These are phyloP conservation scores for Teratosphaeria zuluensis DNA, from an alignment of 2,329 filamentous ascomycete genomes.

Conservation along the genomic window DNA sequence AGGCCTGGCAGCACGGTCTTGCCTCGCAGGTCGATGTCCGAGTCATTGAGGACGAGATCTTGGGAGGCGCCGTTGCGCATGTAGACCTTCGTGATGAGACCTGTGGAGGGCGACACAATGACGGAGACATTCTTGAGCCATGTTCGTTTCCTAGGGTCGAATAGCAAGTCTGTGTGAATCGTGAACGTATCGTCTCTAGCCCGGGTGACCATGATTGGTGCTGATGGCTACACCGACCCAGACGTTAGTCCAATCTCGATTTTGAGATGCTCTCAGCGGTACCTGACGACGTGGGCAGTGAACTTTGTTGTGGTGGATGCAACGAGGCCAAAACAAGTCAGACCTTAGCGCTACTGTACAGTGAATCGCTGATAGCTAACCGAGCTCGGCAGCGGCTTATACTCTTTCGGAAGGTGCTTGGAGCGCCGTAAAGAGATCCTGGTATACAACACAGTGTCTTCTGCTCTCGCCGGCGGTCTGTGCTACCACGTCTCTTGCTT, in stretches of 20 bases:
- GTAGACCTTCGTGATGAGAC: conserved; percentile 32
- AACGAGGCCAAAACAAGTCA: neutral
- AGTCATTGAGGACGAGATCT: conserved; percentile 17
- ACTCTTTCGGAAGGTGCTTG: neutral
- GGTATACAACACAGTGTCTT: neutral
- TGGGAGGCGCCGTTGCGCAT: conserved; percentile 10
- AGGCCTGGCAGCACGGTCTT: conserved; percentile 43
- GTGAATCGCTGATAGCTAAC: neutral
- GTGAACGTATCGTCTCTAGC: neutral
- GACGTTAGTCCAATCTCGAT: neutral
- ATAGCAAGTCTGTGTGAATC: conserved; percentile 40
- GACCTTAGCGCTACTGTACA: neutral
- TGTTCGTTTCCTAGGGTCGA: conserved; percentile 36
- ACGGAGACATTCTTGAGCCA: conserved; percentile 36
- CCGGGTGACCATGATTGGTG: neutral
- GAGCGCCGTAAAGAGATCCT: neutral
- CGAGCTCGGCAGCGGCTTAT: neutral
- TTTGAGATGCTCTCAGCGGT: no score
- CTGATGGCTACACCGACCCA: no score
- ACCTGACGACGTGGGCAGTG: neutral
- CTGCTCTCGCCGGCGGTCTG: neutral
- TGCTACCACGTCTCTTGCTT: conserved; percentile 60
- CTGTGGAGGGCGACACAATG: conserved; percentile 30
- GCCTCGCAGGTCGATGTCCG: conserved; percentile 46
- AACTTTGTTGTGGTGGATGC: neutral